Percentiles rank a stretch among this genome's conserved stretches.
These are phyloP conservation scores for Polygonum aviculare DNA, from an alignment of 148 eudicot species.

Conservation along the genomic window DNA sequence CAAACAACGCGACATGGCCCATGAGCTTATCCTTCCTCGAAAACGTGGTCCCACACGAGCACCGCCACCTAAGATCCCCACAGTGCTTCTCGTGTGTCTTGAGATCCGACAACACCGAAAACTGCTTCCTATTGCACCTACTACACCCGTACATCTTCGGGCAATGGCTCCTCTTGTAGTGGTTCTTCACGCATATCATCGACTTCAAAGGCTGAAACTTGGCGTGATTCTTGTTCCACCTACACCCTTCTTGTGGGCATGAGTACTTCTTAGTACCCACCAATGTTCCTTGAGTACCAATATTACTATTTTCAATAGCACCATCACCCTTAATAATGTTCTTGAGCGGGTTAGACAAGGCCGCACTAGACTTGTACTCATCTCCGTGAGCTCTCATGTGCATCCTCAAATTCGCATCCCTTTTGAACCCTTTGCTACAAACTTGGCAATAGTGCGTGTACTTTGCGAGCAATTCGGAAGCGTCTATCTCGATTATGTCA, in stretches of 20 bases:
- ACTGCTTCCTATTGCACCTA: slow-evolving; percentile 59
- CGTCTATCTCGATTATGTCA: slow-evolving; percentile 57
- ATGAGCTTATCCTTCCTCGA: slow-evolving; percentile 93
- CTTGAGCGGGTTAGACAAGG: slow-evolving; percentile 58
- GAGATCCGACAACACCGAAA: slow-evolving; percentile 74
- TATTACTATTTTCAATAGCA: background rate
- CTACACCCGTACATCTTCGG: slow-evolving; percentile 85
- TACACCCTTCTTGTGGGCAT: slow-evolving; percentile 81
- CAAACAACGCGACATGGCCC: slow-evolving; percentile 77
- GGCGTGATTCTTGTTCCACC: slow-evolving; percentile 67
- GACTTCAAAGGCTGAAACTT: slow-evolving; percentile 88
- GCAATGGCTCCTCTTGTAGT: slow-evolving; percentile 88
- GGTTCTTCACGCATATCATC: slow-evolving; percentile 82
- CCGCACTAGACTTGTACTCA: slow-evolving; percentile 69
- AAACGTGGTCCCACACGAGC: slow-evolving; percentile 86
- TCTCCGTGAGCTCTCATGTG: slow-evolving; percentile 97
- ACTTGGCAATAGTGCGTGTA: slow-evolving; percentile 80
- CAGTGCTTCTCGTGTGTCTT: slow-evolving; percentile 92
- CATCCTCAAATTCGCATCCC: slow-evolving; percentile 89
- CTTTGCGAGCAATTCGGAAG: slow-evolving; percentile 56
- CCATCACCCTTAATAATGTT: slow-evolving; percentile 4
- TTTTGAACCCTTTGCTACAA: slow-evolving; percentile 81
- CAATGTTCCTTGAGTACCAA: background rate
- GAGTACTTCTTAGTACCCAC: slow-evolving; percentile 44
- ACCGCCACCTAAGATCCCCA: slow-evolving; percentile 72